Evolutionary conservation across 129 eudicot genomes (phyloP).

Genomic region (Deinandra increscens): DNA sequence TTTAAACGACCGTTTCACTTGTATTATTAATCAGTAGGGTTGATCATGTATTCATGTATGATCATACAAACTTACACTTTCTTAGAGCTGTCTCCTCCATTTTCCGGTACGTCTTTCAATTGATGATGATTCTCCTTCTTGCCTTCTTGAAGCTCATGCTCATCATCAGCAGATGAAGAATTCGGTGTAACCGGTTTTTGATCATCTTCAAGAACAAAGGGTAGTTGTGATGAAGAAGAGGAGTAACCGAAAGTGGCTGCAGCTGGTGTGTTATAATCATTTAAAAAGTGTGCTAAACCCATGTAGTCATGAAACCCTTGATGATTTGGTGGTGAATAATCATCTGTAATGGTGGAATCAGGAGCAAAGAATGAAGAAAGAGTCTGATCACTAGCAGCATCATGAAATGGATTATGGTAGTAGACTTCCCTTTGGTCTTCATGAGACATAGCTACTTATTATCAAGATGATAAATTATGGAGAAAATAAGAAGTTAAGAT

Average conservation of each 20-base stretch:
- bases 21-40: too few species aligned
- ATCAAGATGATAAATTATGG: too few species aligned
- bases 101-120: slow-evolving; percentile 36
- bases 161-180: slow-evolving; percentile 54
- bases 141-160: slow-evolving; percentile 31
- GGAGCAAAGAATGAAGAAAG: slow-evolving; percentile 38
- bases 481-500: too few species aligned
- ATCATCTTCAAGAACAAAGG: slow-evolving; percentile 33
- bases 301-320: slow-evolving; percentile 47
- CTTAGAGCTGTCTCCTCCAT: slow-evolving; percentile 62
- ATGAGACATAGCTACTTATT: slow-evolving; percentile 73
- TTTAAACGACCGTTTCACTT: too few species aligned
- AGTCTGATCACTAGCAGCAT: slow-evolving; percentile 30
- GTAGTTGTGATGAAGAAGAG: slow-evolving; percentile 37
- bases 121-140: slow-evolving; percentile 44
- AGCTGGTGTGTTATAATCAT: slow-evolving; percentile 36
- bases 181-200: too few species aligned
- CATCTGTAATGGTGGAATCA: slow-evolving; percentile 19
- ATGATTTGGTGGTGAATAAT: slow-evolving; percentile 30
- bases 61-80: slow-evolving; percentile 60
- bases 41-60: too few species aligned
- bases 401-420: slow-evolving; percentile 56
- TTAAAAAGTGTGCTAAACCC: slow-evolving; percentile 50
- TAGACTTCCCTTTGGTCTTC: slow-evolving; percentile 56
- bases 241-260: slow-evolving; percentile 53